Conservation (phyloP, 306 rosid genomes). For the Inga laurina region DNA sequence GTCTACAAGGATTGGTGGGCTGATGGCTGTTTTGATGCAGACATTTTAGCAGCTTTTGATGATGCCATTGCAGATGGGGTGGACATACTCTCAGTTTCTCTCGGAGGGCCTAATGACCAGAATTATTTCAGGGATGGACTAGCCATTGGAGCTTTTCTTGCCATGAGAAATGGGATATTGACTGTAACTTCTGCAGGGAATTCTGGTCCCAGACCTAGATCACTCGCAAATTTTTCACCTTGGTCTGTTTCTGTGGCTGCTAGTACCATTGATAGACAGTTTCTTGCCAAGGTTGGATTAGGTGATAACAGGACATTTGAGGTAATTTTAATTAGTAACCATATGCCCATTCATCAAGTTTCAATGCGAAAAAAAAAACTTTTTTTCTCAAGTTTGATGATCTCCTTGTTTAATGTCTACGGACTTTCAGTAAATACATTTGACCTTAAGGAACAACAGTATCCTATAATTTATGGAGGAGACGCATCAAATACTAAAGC, state of each 20-base stretch:
- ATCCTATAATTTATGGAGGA: constrained; percentile 28
- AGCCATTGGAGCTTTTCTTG: constrained; percentile 56
- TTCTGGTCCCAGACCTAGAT: constrained; percentile 19
- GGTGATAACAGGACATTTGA: constrained; percentile 36
- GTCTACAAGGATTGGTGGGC: constrained; percentile 57
- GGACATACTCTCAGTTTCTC: constrained; percentile 45
- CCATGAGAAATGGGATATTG: constrained; percentile 46
- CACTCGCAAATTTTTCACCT: constrained; percentile 35
- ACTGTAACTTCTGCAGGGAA: constrained; percentile 47
- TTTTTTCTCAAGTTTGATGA: neutral
- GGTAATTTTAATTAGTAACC: constrained; percentile 16
- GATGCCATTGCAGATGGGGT: constrained; percentile 63
- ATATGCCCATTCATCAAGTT: neutral
- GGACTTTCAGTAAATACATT: constrained; percentile 30
- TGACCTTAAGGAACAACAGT: constrained; percentile 6
- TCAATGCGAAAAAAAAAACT: neutral
- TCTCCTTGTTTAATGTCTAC: neutral
- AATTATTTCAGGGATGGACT: constrained; percentile 27
- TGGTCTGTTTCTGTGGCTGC: constrained; percentile 64
- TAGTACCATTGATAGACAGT: constrained; percentile 48
- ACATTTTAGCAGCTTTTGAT: constrained; percentile 57
- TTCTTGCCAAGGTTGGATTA: constrained; percentile 35
- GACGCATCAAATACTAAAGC: constrained; percentile 22
- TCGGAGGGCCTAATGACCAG: neutral
- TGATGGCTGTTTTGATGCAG: constrained; percentile 31